Conservation (phyloP, 2,329 filamentous ascomycete species). For the Fusarium sp. region DNA sequence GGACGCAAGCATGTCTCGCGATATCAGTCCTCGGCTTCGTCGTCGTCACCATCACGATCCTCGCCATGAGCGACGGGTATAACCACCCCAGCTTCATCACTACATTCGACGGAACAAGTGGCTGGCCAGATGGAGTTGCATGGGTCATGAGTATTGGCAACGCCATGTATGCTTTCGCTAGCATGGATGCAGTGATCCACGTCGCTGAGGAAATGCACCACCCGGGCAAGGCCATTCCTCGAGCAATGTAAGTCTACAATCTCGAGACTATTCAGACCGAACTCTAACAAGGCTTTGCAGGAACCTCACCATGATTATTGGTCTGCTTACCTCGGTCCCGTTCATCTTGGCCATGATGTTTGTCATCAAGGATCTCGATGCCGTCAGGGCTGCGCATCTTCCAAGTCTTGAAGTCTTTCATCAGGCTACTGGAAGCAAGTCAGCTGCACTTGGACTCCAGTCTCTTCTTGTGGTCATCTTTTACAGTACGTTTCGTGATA, state of each 20-base stretch:
- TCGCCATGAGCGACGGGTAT: background rate
- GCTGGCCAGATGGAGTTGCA: background rate
- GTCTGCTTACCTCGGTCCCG: accelerated
- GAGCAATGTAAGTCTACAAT: background rate
- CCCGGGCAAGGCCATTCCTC: background rate
- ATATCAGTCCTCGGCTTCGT: background rate
- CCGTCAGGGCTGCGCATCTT: background rate
- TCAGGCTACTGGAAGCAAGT: background rate
- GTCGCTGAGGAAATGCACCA: background rate
- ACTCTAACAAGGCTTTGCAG: background rate
- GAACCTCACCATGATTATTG: background rate
- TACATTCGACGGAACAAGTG: background rate
- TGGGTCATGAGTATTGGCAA: background rate
- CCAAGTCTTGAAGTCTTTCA: background rate
- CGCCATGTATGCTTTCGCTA: background rate
- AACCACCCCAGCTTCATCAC: background rate
- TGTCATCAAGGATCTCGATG: background rate
- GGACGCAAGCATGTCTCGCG: background rate
- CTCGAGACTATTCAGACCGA: accelerated
- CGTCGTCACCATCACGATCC: background rate
- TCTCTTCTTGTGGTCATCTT: background rate
- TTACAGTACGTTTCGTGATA: background rate
- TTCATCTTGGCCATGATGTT: background rate
- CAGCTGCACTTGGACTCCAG: background rate
- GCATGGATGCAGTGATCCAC: background rate